phyloP scores from a whole-genome alignment of 139 green algal species.

The Limnomonas spitsbergensis region DNA sequence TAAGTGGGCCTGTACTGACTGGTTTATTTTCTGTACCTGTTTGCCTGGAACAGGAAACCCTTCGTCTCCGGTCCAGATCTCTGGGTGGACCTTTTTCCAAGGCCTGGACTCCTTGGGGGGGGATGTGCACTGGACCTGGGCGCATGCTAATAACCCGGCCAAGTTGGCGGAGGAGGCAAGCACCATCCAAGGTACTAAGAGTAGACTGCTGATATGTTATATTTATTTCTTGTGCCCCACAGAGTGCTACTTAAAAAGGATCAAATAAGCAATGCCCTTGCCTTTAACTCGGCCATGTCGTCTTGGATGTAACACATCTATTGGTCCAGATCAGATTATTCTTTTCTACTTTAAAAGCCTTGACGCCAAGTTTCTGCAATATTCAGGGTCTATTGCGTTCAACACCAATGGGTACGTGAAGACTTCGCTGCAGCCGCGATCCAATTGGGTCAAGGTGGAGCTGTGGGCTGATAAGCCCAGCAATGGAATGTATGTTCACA shows the following conservation, averaged over 20 bases:
- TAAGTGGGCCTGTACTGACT: too few species aligned
- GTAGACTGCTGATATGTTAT: too few species aligned
- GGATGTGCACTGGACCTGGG: conserved; percentile 16
- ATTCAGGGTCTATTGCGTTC: conserved; percentile 19
- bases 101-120: conserved; percentile 10
- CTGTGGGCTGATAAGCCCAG: conserved; percentile 21
- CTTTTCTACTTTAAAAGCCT: too few species aligned
- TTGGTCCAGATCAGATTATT: too few species aligned
- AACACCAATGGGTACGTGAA: conserved; percentile 26
- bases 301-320: too few species aligned
- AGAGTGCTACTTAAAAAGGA: too few species aligned
- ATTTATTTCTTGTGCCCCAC: too few species aligned
- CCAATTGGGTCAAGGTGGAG: conserved; percentile 13
- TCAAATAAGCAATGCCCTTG: too few species aligned
- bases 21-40: too few species aligned
- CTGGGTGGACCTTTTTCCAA: conserved; percentile 22
- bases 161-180: conserved; percentile 12
- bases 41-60: conserved; percentile 17
- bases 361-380: too few species aligned
- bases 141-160: conserved; percentile 8
- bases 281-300: too few species aligned
- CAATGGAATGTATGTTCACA: conserved; percentile 19
- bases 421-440: conserved; percentile 13
- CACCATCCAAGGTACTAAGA: conserved; percentile 5
- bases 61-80: conserved; percentile 9